phyloP scores from a whole-genome alignment of 106 monocot genomes.

The Narthecium ossifragum region DNA sequence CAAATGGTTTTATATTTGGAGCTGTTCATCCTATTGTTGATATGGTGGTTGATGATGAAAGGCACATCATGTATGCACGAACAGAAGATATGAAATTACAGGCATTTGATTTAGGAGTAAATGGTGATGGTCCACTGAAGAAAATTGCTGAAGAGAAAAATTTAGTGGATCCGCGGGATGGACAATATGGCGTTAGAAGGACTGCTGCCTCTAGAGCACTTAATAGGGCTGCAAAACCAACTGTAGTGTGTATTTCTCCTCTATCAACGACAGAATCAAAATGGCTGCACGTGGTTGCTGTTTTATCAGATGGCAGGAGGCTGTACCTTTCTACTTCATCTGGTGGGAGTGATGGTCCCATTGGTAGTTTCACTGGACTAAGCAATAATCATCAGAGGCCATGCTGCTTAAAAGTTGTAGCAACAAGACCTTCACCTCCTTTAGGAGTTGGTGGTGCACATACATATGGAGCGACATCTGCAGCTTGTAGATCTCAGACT shows the following conservation, averaged over 20 bases:
- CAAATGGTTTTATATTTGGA: slow-evolving; percentile 88
- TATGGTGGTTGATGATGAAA: slow-evolving; percentile 90
- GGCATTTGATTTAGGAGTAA: slow-evolving; percentile 73
- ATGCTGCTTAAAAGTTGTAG: slow-evolving; percentile 74
- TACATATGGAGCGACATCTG: slow-evolving; percentile 57
- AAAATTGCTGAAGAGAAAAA: slow-evolving; percentile 86
- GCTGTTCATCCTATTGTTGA: slow-evolving; percentile 77
- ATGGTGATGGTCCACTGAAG: slow-evolving; percentile 70
- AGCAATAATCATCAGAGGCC: slow-evolving; percentile 52
- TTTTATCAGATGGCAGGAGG: slow-evolving; percentile 96
- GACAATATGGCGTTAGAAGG: slow-evolving; percentile 60
- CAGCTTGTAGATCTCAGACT: slow-evolving; percentile 48
- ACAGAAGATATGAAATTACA: slow-evolving; percentile 93
- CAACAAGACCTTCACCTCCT: slow-evolving; percentile 93
- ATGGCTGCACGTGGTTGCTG: slow-evolving; percentile 69
- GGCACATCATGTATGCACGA: slow-evolving; percentile 72
- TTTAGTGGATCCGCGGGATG: slow-evolving; percentile 79
- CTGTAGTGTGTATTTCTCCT: slow-evolving; percentile 71
- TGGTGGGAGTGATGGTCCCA: slow-evolving; percentile 36
- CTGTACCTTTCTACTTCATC: slow-evolving; percentile 82
- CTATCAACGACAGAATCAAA: slow-evolving; percentile 78
- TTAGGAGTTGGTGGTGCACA: slow-evolving; percentile 52
- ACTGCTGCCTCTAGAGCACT: slow-evolving; percentile 38
- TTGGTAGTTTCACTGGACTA: slow-evolving; percentile 38
- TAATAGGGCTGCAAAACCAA: slow-evolving; percentile 48